Base-by-base conservation (phyloP, 192 early-diverging fungal genomes). In the Rhizophagus sp. region DNA sequence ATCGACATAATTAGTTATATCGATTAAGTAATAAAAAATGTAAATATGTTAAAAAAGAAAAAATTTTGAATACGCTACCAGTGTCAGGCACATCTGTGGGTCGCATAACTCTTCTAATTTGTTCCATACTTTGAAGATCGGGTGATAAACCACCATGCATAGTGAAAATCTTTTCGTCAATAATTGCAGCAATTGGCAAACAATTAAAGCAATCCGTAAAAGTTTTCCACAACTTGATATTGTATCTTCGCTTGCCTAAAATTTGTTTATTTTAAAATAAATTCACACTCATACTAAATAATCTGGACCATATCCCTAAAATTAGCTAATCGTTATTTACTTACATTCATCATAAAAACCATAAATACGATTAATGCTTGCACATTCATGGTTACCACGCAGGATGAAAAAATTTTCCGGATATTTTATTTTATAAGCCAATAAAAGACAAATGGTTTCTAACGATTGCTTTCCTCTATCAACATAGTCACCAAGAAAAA, bases 391-490 rank as follows among this genome's bases (percentile, higher is more conserved):
- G 87, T 99, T 99, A 69, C 97, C 97, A 82, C 97, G 92, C 79
- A 99, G 89, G 81, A 99, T 96, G 89, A 99, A 99, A 84, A 99
- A 99, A 91, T 99, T 99, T 79, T 97, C 97, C 3, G 97, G 97
- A 85, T 95, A 99, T 89, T 99, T 99, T 91, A 99, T 99, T 85
- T 99, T 99, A 91, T 99, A 99, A 34, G 97, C 96, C 63, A 99
- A 89, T 69, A 99, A 89, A 69, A 99, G 87, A 76, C 97, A 97
- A 83, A 99, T 99, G n/a, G 96, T 97, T 84, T 99, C 97, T 47
- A 99, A 87, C 39, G 94, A 97, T 87, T 99, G 97, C 83, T 99
- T 99, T 74, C 97, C 97, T 72, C 97, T 90, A 84, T 99, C 97
- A 67, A 99, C 97, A 85, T 99, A 99, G 84, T 99, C 97, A 57